These are phyloP conservation scores for Dryas octopetala DNA, from an alignment of 306 rosid species.

Conservation along the genomic window DNA sequence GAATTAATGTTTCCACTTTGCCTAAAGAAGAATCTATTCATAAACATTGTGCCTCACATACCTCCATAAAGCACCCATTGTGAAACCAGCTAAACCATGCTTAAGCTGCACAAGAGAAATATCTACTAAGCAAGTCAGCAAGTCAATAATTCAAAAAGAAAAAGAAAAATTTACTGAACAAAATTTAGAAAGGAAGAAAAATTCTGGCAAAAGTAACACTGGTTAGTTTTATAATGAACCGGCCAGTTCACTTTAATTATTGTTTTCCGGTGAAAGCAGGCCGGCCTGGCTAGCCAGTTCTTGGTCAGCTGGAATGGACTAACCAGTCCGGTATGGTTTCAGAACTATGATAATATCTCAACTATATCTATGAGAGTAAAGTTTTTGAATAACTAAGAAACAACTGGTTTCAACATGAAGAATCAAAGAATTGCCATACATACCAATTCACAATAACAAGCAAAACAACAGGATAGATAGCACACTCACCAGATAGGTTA, in stretches of 20 bases:
- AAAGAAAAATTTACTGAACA: not conserved
- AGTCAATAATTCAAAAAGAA: not conserved
- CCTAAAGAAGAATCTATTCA: too few species aligned
- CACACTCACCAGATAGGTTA: slow-evolving; percentile 75
- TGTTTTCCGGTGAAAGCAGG: not conserved
- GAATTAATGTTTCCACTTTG: too few species aligned
- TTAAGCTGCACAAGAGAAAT: slow-evolving; percentile 69
- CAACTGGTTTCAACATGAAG: slow-evolving; percentile 10
- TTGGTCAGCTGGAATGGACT: not conserved
- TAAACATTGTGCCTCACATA: slow-evolving; percentile 29
- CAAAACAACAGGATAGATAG: slow-evolving; percentile 17
- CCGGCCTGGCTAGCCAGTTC: not conserved
- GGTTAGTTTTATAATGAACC: too few species aligned
- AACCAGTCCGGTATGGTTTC: not conserved
- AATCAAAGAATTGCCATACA: not conserved
- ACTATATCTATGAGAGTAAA: slow-evolving; percentile 10
- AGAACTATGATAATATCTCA: not conserved
- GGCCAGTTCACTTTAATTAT: not conserved
- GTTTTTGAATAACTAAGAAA: slow-evolving; percentile 16
- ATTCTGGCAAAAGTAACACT: not conserved
- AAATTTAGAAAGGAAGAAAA: not conserved
- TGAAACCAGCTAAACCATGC: slow-evolving; percentile 85
- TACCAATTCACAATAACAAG: slow-evolving; percentile 4
- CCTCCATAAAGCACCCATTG: slow-evolving; percentile 97
- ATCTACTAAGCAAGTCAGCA: slow-evolving; percentile 36